Conservation (phyloP, 2,329 filamentous ascomycete genomes). For the Penicillium janthinellum region DNA sequence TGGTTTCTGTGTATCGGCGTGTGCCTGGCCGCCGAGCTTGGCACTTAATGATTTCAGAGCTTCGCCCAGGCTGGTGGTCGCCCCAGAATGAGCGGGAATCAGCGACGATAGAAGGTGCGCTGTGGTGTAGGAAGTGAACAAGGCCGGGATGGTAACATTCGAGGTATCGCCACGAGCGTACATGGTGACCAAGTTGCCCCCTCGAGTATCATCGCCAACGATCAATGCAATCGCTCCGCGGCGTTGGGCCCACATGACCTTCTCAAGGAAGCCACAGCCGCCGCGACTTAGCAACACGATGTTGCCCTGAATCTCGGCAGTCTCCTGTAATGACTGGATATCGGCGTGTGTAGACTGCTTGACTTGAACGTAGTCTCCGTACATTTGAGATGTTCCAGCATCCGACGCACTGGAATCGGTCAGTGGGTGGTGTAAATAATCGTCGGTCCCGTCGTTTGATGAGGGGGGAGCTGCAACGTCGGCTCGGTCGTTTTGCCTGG, state of each 20-base stretch:
- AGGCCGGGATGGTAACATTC: slow-evolving; percentile 87
- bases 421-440: slow-evolving; percentile 70
- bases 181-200: slow-evolving; percentile 92
- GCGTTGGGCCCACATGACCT: slow-evolving; percentile 94
- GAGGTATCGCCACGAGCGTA: slow-evolving; percentile 96
- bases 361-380: slow-evolving; percentile 34
- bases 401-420: slow-evolving; percentile 45
- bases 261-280: slow-evolving; percentile 94
- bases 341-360: slow-evolving; percentile 68
- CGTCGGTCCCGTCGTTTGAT: slow-evolving; percentile 77
- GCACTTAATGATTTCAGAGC: slow-evolving; percentile 56
- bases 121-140: slow-evolving; percentile 94
- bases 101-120: slow-evolving; percentile 89
- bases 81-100: slow-evolving; percentile 69
- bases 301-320: slow-evolving; percentile 89
- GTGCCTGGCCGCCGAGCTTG: slow-evolving; percentile 27
- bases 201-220: slow-evolving; percentile 88
- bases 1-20: slow-evolving; percentile 23
- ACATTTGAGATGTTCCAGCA: slow-evolving; percentile 37
- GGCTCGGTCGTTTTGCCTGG: slow-evolving; percentile 20
- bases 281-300: slow-evolving; percentile 88
- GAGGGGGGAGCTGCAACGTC: slow-evolving; percentile 25
- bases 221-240: slow-evolving; percentile 87
- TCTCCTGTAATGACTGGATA: slow-evolving; percentile 88
- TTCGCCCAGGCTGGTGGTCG: slow-evolving; percentile 63